A percentile compares a stretch with the other conserved stretches of the same genome.
phyloP scores from a whole-genome alignment of 441 rosid genomes.

The Lagerstroemia fauriei region DNA sequence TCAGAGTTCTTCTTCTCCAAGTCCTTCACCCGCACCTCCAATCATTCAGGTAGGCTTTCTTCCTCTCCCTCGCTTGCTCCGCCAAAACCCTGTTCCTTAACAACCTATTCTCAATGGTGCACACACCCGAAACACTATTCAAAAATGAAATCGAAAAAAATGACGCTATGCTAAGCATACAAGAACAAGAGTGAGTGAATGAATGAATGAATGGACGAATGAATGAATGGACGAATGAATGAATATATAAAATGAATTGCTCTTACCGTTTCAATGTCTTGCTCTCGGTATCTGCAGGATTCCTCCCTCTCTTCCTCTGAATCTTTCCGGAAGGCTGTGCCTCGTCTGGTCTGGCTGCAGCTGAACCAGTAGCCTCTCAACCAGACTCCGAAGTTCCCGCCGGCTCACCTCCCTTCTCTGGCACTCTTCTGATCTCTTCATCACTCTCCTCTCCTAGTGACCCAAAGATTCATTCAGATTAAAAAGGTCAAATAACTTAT shows the following conservation, averaged over 20 bases:
- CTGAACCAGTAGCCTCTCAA: conserved; percentile 42
- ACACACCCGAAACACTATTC: not conserved
- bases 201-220: no score
- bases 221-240: no score
- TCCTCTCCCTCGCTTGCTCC: conserved; percentile 39
- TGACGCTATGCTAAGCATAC: not conserved
- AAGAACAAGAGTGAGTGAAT: no score
- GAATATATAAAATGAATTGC: no score
- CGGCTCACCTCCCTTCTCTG: conserved; percentile 73
- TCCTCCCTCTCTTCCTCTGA: conserved; percentile 77
- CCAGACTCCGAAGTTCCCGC: conserved; percentile 50
- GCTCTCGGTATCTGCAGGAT: conserved; percentile 87
- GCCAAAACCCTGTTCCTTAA: conserved; percentile 39
- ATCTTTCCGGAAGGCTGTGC: conserved; percentile 49
- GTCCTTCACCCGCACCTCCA: conserved; percentile 33
- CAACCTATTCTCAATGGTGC: conserved; percentile 23
- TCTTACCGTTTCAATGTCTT: conserved; percentile 77
- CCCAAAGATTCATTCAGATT: not conserved
- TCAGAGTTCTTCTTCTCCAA: conserved; percentile 37
- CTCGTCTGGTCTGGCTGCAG: conserved; percentile 42
- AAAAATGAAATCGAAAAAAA: not conserved
- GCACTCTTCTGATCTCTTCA: conserved; percentile 92
- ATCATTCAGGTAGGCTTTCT: conserved; percentile 34
- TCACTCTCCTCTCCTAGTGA: conserved; percentile 81
- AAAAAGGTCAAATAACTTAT: not conserved